Conservation (phyloP, 2,329 filamentous ascomycete species). For the Nemania sp. region DNA sequence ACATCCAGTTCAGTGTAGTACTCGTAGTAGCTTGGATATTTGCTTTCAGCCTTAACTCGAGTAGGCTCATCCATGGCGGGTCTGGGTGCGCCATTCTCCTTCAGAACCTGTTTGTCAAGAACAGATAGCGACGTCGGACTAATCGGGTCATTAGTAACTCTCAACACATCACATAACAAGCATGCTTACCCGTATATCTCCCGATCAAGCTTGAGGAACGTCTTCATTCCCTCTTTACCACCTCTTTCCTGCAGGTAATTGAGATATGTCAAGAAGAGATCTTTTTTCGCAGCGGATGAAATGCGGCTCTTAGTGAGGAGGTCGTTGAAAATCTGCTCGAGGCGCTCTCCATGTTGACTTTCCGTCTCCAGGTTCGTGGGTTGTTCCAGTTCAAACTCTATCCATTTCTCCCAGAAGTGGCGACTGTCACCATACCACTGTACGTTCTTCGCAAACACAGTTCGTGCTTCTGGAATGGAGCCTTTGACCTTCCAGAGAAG, state of each 20-base stretch:
- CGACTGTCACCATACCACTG: constrained; percentile 84
- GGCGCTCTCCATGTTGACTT: constrained; percentile 66
- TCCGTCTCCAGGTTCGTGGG: constrained; percentile 69
- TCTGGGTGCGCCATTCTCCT: constrained; percentile 50
- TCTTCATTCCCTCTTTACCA: constrained; percentile 79
- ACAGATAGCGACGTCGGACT: constrained; percentile 53
- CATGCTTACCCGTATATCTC: constrained; percentile 78
- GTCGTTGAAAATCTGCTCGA: constrained; percentile 79
- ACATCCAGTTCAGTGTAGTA: constrained; percentile 51
- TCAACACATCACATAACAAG: constrained; percentile 11
- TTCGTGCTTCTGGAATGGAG: constrained; percentile 76
- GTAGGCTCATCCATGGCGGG: constrained; percentile 56
- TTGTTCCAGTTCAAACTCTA: constrained; percentile 87
- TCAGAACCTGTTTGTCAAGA: constrained; percentile 43
- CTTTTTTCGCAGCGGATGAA: constrained; percentile 67
- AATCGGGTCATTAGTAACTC: constrained; percentile 9
- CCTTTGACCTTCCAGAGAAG: constrained; percentile 88
- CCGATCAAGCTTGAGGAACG: constrained; percentile 80
- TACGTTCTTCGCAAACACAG: constrained; percentile 79
- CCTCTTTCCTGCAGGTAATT: constrained; percentile 82
- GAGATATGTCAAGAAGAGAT: constrained; percentile 79
- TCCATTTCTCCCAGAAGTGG: constrained; percentile 87
- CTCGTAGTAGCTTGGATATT: constrained; percentile 57
- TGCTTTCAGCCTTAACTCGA: constrained; percentile 54
- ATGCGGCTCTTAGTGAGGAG: constrained; percentile 75